These are phyloP conservation scores for Colletotrichum melonis DNA, from an alignment of 2,329 filamentous ascomycete species.

Conservation along the genomic window DNA sequence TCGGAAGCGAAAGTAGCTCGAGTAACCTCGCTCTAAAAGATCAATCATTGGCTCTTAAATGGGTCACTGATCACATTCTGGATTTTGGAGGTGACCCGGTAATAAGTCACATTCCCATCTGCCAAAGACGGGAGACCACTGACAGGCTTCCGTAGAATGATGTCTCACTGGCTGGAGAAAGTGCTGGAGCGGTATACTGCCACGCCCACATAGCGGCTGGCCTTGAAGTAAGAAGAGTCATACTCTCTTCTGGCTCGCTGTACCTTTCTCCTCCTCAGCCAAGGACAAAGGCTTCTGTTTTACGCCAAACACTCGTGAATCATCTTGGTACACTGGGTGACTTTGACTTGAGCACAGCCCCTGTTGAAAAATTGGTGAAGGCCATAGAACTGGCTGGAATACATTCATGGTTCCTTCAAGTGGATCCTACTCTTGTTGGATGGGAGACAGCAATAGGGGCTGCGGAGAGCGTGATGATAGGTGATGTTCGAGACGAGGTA, in stretches of 20 bases:
- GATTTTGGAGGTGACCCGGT: constrained; percentile 45
- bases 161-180: constrained; percentile 57
- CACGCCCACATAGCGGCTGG: constrained; percentile 53
- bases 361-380: constrained; percentile 45
- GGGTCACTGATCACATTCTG: constrained; percentile 40
- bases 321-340: background rate
- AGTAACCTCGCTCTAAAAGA: constrained; percentile 49
- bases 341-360: constrained; percentile 40
- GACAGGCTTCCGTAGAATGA: constrained; percentile 38
- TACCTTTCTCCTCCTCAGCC: constrained; percentile 55
- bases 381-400: constrained; percentile 49
- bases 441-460: constrained; percentile 49
- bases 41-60: constrained; percentile 48
- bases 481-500: constrained; percentile 56
- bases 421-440: constrained; percentile 46
- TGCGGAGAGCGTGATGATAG: constrained; percentile 51
- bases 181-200: constrained; percentile 56
- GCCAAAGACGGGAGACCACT: background rate
- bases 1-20: constrained; percentile 51
- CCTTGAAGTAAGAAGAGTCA: constrained; percentile 45
- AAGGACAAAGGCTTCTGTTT: background rate
- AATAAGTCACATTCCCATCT: background rate
- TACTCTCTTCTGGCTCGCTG: constrained; percentile 55
- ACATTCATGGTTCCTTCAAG: constrained; percentile 55
- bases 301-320: background rate